Conservation (phyloP, 2,329 filamentous ascomycete genomes). For the Colletotrichum incanum region DNA sequence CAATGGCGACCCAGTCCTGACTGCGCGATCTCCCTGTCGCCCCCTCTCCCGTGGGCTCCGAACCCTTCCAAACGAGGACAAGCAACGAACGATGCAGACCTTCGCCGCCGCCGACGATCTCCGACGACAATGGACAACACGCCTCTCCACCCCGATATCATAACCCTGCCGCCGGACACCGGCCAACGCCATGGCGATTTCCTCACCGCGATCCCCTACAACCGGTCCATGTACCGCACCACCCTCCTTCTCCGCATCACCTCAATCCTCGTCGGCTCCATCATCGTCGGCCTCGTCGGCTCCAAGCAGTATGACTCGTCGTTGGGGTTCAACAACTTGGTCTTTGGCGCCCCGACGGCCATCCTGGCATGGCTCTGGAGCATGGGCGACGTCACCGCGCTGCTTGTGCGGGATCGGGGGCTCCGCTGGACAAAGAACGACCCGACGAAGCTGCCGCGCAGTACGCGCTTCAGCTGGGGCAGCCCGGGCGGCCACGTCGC, state of each 20-base stretch:
- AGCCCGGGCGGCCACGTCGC: slow-evolving; percentile 20
- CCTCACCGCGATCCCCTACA: slow-evolving; percentile 40
- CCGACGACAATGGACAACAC: slow-evolving; percentile 40
- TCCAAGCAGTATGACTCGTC: background rate
- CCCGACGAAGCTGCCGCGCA: slow-evolving; percentile 1
- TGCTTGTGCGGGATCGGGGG: slow-evolving; percentile 30
- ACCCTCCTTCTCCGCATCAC: slow-evolving; percentile 30
- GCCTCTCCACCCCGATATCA: slow-evolving; percentile 37
- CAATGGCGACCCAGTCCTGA: slow-evolving; percentile 15
- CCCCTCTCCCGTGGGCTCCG: slow-evolving; percentile 1
- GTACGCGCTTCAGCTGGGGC: slow-evolving; percentile 35
- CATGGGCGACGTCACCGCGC: slow-evolving; percentile 20
- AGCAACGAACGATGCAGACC: slow-evolving; percentile 23
- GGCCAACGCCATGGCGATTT: slow-evolving; percentile 40
- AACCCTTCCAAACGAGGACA: background rate
- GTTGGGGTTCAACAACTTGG: background rate
- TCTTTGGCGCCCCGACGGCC: slow-evolving; percentile 26
- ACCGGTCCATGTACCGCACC: slow-evolving; percentile 40
- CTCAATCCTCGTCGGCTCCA: slow-evolving; percentile 31
- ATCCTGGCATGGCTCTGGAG: slow-evolving; percentile 32
- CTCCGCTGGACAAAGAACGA: slow-evolving; percentile 28
- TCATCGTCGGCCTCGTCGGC: slow-evolving; percentile 29
- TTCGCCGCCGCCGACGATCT: background rate
- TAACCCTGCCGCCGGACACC: slow-evolving; percentile 17
- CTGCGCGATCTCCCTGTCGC: slow-evolving; percentile 3